Evolutionary conservation across 352 stramenopile genomes (phyloP).

Genomic region (Plasmopara viticola): DNA sequence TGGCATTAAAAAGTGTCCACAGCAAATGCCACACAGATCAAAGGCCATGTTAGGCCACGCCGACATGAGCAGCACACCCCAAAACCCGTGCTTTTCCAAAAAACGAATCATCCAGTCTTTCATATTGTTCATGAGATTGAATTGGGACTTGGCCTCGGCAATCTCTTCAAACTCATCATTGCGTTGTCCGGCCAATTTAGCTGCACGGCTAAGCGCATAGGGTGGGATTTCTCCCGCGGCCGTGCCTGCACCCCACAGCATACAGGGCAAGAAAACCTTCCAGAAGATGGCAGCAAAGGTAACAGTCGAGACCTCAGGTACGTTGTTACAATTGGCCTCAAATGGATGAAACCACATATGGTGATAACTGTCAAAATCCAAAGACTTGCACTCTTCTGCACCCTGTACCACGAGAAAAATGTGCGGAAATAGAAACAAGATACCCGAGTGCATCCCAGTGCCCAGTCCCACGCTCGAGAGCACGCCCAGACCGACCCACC

Average conservation of each 20-base stretch:
- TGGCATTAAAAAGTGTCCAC: conserved; percentile 91
- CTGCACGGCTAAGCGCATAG: conserved; percentile 88
- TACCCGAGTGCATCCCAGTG: conserved; percentile 91
- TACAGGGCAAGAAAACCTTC: conserved; percentile 85
- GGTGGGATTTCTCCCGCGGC: conserved; percentile 91
- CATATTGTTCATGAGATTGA: conserved; percentile 87
- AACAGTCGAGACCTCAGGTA: conserved; percentile 37
- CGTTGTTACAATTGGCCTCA: conserved; percentile 53
- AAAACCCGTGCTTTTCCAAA: conserved; percentile 89
- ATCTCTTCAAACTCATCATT: conserved; percentile 90
- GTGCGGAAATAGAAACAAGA: conserved; percentile 93
- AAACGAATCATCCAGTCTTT: conserved; percentile 93
- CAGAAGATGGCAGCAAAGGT: conserved; percentile 85
- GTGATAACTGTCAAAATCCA: conserved; percentile 82
- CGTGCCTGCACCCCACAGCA: conserved; percentile 91
- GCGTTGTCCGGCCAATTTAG: conserved; percentile 72
- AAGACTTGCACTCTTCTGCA: conserved; percentile 79
- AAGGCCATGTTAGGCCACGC: conserved; percentile 94
- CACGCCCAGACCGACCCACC: conserved; percentile 91
- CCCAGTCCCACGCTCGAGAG: conserved; percentile 92
- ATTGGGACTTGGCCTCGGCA: conserved; percentile 70
- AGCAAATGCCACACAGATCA: conserved; percentile 92
- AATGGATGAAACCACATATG: conserved; percentile 90
- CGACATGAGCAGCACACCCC: conserved; percentile 90
- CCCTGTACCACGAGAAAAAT: conserved; percentile 91